Percentiles rank a stretch among this genome's conserved stretches.
Conservation (phyloP, 352 stramenopile genomes). For the Pythium pyrilobum region DNA sequence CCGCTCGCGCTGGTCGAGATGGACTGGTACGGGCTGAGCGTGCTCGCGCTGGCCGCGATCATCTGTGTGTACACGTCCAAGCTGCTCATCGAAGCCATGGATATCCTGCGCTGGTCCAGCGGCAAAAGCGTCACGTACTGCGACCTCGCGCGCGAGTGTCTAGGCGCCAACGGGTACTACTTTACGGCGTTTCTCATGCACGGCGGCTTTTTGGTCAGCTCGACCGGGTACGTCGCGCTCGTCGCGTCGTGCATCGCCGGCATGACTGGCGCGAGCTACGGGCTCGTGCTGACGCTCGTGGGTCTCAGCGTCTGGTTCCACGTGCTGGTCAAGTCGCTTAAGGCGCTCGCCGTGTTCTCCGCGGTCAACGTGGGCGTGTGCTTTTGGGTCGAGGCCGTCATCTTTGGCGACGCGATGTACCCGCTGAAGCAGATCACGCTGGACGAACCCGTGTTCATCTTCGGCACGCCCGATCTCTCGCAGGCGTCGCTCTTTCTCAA, state of each 20-base stretch:
- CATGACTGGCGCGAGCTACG: slow-evolving; percentile 50
- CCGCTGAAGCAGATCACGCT: slow-evolving; percentile 71
- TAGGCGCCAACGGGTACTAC: slow-evolving; percentile 35
- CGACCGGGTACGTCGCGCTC: slow-evolving; percentile 52
- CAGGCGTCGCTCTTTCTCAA: slow-evolving; percentile 44
- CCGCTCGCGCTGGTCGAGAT: slow-evolving; percentile 73
- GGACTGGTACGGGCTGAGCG: slow-evolving; percentile 66
- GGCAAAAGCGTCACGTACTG: slow-evolving; percentile 58
- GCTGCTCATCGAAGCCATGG: slow-evolving; percentile 62
- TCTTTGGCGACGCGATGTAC: slow-evolving; percentile 81
- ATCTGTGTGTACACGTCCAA: slow-evolving; percentile 64
- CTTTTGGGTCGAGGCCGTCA: slow-evolving; percentile 78
- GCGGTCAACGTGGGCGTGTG: slow-evolving; percentile 70
- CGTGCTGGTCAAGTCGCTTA: slow-evolving; percentile 60
- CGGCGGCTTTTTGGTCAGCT: slow-evolving; percentile 51
- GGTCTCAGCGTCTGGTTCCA: slow-evolving; percentile 55
- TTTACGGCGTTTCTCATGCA: slow-evolving; percentile 45
- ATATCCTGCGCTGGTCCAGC: slow-evolving; percentile 62
- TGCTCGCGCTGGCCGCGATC: slow-evolving; percentile 40
- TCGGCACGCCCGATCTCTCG: slow-evolving; percentile 59
- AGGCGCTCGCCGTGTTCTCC: slow-evolving; percentile 49
- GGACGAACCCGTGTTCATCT: slow-evolving; percentile 53
- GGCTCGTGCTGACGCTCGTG: slow-evolving; percentile 49
- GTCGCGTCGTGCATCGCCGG: slow-evolving; percentile 51
- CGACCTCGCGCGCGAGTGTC: slow-evolving; percentile 67